Conservation (phyloP, 1,284 basidiomycete genomes). For the Farysia itapuensis region DNA sequence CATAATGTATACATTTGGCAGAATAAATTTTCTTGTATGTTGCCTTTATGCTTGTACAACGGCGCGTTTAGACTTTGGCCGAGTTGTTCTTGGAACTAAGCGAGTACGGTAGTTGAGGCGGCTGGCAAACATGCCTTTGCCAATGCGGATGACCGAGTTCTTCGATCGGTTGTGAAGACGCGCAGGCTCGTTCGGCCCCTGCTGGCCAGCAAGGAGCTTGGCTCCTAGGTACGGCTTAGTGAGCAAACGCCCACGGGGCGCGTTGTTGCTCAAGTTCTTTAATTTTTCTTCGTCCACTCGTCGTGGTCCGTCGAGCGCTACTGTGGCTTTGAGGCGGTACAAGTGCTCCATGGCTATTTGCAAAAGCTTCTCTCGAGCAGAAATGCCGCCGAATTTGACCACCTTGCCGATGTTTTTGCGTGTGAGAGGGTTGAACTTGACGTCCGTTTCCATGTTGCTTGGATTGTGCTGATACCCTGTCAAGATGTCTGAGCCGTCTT, state of each 20-base stretch:
- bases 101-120: constrained; percentile 42
- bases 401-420: constrained; percentile 49
- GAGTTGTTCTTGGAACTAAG: too few species aligned
- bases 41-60: too few species aligned
- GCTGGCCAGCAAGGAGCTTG: constrained; percentile 37
- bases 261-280: constrained; percentile 19
- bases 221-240: constrained; percentile 37
- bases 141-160: constrained; percentile 53
- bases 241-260: constrained; percentile 31
- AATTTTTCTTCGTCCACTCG: constrained; percentile 36
- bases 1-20: too few species aligned
- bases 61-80: too few species aligned
- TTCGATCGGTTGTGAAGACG: constrained; percentile 28
- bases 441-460: constrained; percentile 37
- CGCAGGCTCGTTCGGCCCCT: constrained; percentile 11
- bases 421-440: constrained; percentile 44
- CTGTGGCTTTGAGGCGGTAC: constrained; percentile 42
- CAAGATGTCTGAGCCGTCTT: constrained; percentile 35
- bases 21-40: too few species aligned
- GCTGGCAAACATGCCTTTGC: constrained; percentile 54
- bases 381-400: constrained; percentile 47
- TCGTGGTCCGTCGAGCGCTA: constrained; percentile 32
- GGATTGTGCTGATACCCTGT: constrained; percentile 25
- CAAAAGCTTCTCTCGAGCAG: constrained; percentile 34
- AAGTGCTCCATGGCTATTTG: constrained; percentile 41